Base-by-base conservation (phyloP, 129 eudicot species). In the Lactuca sativa region DNA sequence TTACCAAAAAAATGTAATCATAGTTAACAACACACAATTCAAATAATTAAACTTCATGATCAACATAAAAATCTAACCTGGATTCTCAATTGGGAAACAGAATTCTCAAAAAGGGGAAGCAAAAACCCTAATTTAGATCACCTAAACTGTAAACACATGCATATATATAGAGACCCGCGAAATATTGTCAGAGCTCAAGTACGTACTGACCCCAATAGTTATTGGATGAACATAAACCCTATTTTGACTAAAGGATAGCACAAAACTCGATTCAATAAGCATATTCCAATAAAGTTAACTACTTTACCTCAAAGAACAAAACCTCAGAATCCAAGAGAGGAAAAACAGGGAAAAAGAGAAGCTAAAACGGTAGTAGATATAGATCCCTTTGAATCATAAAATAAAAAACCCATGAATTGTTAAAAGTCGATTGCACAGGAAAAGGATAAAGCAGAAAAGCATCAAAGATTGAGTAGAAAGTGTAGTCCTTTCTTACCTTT, bases 301-400 rank as follows among this genome's bases (percentile, higher is more conserved):
- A 36, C 82, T 81, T 79, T 80, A 66, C 64, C 60, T 56, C 66
- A 33, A 71, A 66, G 52, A 73, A 38, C 66, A 52, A 49, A 81
- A 70, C 32, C 57, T 70, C 83, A 65, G 69, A 74, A 75, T 78
- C 83, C 87, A 79, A 83, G 84, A 71, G 82, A 79, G 73, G 17
- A 74, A 78, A 74, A 74, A 78, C 78, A 62, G 82, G 82, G 58
- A 72, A 64, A 75, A 54, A 56, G 65, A 61, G 66, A 62, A 40
- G 67, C 63, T 77, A 69, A 40, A 71, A 79, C 72, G 62, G 76
- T 66, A 56, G 14, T 63, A 56, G 30, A 48, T 12, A 32, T 41
- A 44, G 37, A 65, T 59, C 78, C 86, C 82, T 12, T 67, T 69
- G 5, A 62, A 62, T 77, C 76, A 77, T 69, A 54, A 9, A 57